These are phyloP conservation scores for Hevea brasiliensis DNA, from an alignment of 345 rosid species.

Conservation along the genomic window DNA sequence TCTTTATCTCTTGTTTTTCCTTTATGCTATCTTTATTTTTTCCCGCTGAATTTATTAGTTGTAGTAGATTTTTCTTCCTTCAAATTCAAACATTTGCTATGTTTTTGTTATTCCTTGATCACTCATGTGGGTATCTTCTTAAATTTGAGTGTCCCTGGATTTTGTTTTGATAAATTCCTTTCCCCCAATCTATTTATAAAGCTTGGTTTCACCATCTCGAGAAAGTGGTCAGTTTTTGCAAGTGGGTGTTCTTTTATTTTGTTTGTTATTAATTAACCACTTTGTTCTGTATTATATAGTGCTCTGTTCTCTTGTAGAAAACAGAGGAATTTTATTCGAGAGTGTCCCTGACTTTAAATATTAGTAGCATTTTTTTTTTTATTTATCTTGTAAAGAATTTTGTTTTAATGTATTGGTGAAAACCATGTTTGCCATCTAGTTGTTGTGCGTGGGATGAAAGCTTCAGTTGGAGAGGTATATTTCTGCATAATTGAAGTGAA, in stretches of 20 bases:
- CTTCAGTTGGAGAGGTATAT: conserved; percentile 24
- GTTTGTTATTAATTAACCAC: neutral
- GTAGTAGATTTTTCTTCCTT: neutral
- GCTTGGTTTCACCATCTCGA: neutral
- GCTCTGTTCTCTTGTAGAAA: conserved; percentile 16
- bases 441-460: conserved; percentile 37
- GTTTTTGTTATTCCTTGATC: neutral
- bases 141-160: neutral
- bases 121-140: conserved; percentile 15
- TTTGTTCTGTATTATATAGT: conserved; percentile 1
- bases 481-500: conserved; percentile 33
- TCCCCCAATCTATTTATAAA: neutral
- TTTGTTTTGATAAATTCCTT: conserved; percentile 1
- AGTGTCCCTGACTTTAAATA: neutral
- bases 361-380: neutral
- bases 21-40: neutral
- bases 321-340: neutral
- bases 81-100: neutral
- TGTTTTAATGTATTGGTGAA: conserved; percentile 17
- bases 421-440: conserved; percentile 20
- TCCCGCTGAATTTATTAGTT: neutral
- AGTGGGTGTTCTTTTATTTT: conserved; percentile 4
- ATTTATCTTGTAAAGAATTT: neutral
- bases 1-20: too few species aligned
- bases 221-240: conserved; percentile 1